Percentiles rank a stretch among this genome's conserved stretches.
Conservation (phyloP, 768 basidiomycete species). For the Amanita pallidorosea region DNA sequence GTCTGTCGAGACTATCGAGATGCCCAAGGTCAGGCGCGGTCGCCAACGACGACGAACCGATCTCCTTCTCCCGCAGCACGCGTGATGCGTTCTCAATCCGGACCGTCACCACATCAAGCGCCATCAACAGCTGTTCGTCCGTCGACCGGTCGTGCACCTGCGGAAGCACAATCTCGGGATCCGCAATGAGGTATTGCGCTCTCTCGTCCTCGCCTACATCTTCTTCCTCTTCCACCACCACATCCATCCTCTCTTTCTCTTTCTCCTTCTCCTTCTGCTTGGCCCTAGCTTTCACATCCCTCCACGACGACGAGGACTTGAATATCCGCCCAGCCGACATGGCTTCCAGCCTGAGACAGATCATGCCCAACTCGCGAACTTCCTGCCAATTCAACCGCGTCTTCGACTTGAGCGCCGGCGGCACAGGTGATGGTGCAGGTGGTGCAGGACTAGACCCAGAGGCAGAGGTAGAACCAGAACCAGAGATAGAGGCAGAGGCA, state of each 20-base stretch:
- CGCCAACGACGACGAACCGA: not conserved
- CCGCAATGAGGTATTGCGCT: conserved; percentile 37
- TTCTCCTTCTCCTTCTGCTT: not conserved
- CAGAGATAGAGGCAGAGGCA: too few species aligned
- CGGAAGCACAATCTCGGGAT: conserved; percentile 58
- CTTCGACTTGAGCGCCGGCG: conserved; percentile 20
- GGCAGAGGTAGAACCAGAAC: too few species aligned
- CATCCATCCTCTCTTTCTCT: not conserved
- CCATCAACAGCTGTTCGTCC: conserved; percentile 59
- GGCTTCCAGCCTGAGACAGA: conserved; percentile 75
- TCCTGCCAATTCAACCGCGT: conserved; percentile 67
- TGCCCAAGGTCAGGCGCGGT: not conserved
- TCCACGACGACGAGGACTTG: conserved; percentile 25
- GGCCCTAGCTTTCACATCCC: not conserved
- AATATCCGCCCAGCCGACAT: conserved; percentile 56
- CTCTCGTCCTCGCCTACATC: conserved; percentile 16
- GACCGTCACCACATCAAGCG: conserved; percentile 67
- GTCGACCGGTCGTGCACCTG: conserved; percentile 56
- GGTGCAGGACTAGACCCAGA: too few species aligned
- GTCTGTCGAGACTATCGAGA: not conserved
- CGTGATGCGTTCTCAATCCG: conserved; percentile 26
- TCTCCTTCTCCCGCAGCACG: too few species aligned
- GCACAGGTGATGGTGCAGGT: too few species aligned
- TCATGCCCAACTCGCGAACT: conserved; percentile 58
- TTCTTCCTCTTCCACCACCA: conserved; percentile 8